Percentiles rank a stretch among this genome's conserved stretches.
Conservation (phyloP, 2,329 filamentous ascomycete species). For the Chrysoporthe puriensis region DNA sequence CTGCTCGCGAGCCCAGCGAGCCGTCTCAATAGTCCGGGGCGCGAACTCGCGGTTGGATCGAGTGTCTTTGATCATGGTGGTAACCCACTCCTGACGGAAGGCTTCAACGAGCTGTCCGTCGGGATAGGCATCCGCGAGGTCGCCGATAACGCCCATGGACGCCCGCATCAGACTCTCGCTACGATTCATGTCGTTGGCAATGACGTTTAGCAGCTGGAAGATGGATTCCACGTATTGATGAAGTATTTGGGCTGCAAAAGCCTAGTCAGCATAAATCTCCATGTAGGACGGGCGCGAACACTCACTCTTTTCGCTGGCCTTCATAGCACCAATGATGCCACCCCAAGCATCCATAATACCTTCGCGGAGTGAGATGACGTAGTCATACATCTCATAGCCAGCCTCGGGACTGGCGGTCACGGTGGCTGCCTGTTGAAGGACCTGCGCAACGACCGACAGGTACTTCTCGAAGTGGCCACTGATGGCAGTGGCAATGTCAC, state of each 20-base stretch:
- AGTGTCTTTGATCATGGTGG: slow-evolving; percentile 86
- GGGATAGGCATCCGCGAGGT: slow-evolving; percentile 91
- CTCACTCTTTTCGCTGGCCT: slow-evolving; percentile 76
- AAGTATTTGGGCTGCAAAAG: slow-evolving; percentile 64
- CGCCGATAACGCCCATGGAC: slow-evolving; percentile 97
- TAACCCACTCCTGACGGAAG: slow-evolving; percentile 92
- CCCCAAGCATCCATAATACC: slow-evolving; percentile 99
- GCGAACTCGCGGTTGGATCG: slow-evolving; percentile 87
- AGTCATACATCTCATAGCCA: slow-evolving; percentile 95
- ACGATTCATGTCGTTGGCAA: slow-evolving; percentile 81
- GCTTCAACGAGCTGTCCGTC: slow-evolving; percentile 81
- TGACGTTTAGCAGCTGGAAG: slow-evolving; percentile 81
- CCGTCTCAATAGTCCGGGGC: slow-evolving; percentile 85
- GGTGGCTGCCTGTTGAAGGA: slow-evolving; percentile 87
- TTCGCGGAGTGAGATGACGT: slow-evolving; percentile 90
- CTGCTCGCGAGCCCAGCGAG: slow-evolving; percentile 95
- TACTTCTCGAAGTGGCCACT: slow-evolving; percentile 91
- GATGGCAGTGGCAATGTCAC: slow-evolving; percentile 95
- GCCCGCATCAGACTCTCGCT: slow-evolving; percentile 91
- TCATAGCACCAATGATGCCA: slow-evolving; percentile 94
- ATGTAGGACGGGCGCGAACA: slow-evolving; percentile 26
- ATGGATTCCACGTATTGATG: slow-evolving; percentile 81
- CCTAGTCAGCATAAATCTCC: slow-evolving; percentile 35
- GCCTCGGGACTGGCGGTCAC: slow-evolving; percentile 80
- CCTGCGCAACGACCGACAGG: slow-evolving; percentile 86